A percentile compares a stretch with the other conserved stretches of the same genome.
Conservation (phyloP, 176 grass and related monocot species). For the Alloteropsis semialata region DNA sequence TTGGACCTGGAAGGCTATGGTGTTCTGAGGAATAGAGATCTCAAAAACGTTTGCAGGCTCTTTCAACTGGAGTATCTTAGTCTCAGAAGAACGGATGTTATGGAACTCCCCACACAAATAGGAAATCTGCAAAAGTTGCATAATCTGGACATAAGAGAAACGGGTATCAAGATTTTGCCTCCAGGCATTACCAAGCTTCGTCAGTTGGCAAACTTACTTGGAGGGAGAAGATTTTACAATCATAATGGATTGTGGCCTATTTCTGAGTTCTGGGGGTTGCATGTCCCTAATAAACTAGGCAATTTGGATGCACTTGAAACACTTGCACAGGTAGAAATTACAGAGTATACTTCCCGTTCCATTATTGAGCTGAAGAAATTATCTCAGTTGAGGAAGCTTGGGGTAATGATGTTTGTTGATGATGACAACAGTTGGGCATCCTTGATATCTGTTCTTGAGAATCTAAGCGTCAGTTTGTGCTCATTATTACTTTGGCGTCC, state of each 20-base stretch:
- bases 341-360: neutral
- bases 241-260: neutral
- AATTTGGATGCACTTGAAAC: conserved; percentile 21
- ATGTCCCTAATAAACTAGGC: conserved; percentile 31
- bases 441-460: conserved; percentile 27
- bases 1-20: conserved; percentile 29
- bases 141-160: conserved; percentile 31
- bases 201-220: conserved; percentile 33
- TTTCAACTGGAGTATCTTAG: conserved; percentile 45
- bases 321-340: conserved; percentile 41
- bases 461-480: neutral
- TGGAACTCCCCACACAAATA: conserved; percentile 27
- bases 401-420: conserved; percentile 48
- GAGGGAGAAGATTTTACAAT: conserved; percentile 29
- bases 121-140: conserved; percentile 19
- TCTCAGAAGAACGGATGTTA: conserved; percentile 28
- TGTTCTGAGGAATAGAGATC: neutral
- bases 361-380: conserved; percentile 24
- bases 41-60: conserved; percentile 15
- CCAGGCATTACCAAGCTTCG: conserved; percentile 14
- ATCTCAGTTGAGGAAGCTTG: conserved; percentile 36
- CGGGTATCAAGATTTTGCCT: conserved; percentile 36
- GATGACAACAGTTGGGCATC: conserved; percentile 34
- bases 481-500: conserved; percentile 35
- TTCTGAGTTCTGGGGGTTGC: conserved; percentile 31